phyloP scores from a whole-genome alignment of 768 basidiomycete genomes.

The Termitomyces titanicus region DNA sequence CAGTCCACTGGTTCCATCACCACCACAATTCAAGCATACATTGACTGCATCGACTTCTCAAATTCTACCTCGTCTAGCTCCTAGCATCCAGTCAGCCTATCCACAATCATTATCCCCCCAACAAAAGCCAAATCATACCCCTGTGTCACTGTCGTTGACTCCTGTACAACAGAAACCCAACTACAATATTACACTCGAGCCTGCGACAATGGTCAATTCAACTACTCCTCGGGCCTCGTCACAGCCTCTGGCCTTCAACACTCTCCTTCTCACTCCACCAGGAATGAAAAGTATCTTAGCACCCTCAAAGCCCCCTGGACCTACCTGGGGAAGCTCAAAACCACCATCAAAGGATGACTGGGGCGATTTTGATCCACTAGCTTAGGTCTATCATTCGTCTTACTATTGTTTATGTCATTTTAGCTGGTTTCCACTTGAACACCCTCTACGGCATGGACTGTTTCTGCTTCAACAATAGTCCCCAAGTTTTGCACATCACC shows the following conservation, averaged over 20 bases:
- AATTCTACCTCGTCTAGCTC: neutral
- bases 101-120: neutral
- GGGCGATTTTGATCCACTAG: constrained; percentile 81
- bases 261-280: constrained; percentile 20
- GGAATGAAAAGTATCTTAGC: constrained; percentile 50
- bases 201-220: constrained; percentile 10
- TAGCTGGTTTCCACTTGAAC: constrained; percentile 40
- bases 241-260: constrained; percentile 7
- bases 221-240: constrained; percentile 3
- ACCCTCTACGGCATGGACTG: constrained; percentile 40
- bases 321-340: constrained; percentile 40
- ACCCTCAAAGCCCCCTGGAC: constrained; percentile 60
- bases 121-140: constrained; percentile 2
- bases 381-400: constrained; percentile 26
- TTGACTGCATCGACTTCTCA: constrained; percentile 5
- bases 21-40: constrained; percentile 5
- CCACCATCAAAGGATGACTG: constrained; percentile 63
- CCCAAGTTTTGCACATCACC: constrained; percentile 30
- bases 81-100: constrained; percentile 8
- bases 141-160: neutral
- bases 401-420: constrained; percentile 8
- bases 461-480: constrained; percentile 52
- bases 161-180: constrained; percentile 19
- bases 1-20: constrained; percentile 11
- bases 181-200: constrained; percentile 25